A percentile compares a stretch with the other conserved stretches of the same genome.
Conservation (phyloP, 73 alveolate genomes). For the Stentor roeselii region DNA sequence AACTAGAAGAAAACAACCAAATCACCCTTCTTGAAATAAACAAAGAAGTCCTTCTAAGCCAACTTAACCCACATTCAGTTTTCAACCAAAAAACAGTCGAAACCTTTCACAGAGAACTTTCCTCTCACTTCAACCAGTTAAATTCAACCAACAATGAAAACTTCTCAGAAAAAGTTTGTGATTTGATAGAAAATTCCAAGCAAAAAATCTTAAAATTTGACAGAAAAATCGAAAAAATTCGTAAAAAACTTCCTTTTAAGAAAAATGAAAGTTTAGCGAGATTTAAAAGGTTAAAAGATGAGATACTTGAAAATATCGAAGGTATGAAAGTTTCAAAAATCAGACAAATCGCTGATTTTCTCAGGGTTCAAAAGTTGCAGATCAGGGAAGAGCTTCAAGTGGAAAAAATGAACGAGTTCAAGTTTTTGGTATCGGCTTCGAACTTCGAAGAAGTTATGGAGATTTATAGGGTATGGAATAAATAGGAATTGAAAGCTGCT, state of each 20-base stretch:
- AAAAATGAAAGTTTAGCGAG: too few relatives aligned
- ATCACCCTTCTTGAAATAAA: background rate
- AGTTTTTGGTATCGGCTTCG: too few relatives aligned
- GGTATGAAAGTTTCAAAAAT: background rate
- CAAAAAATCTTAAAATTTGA: background rate
- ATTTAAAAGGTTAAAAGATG: background rate
- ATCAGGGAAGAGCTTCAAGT: background rate
- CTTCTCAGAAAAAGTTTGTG: background rate
- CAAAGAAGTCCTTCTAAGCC: background rate
- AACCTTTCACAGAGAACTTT: background rate
- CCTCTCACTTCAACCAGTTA: background rate
- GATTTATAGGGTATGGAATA: background rate
- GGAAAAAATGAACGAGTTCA: background rate
- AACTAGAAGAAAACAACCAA: background rate
- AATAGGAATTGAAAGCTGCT: background rate
- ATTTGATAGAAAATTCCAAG: too few relatives aligned
- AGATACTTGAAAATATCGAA: too few relatives aligned
- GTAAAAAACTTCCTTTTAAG: background rate
- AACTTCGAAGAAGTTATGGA: background rate
- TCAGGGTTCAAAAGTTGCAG: background rate
- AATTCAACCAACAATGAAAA: background rate
- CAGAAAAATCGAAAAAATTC: background rate
- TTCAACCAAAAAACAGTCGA: background rate
- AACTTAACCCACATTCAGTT: background rate
- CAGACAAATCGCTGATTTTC: background rate